Evolutionary conservation across 495 filamentous ascomycete species (phyloP).

Genomic region (Chaetomium tenue): DNA sequence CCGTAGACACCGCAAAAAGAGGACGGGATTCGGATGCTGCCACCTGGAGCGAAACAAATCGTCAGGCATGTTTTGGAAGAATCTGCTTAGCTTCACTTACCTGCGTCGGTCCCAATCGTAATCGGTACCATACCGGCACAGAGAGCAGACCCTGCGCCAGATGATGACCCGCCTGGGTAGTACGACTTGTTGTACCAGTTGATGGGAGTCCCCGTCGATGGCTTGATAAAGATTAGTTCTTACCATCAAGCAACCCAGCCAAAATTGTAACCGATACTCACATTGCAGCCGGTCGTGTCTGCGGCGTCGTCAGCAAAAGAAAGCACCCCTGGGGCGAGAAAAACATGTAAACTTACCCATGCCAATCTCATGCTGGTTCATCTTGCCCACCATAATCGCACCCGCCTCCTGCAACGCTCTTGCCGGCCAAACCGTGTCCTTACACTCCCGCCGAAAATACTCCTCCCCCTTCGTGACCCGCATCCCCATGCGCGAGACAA

Average conservation of each 20-base stretch:
- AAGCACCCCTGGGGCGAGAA: background rate
- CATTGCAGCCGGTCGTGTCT: conserved; percentile 47
- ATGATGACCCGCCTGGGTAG: conserved; percentile 87
- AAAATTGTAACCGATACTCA: background rate
- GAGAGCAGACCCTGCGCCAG: conserved; percentile 78
- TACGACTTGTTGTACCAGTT: conserved; percentile 80
- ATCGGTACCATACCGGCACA: conserved; percentile 75
- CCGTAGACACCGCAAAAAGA: conserved; percentile 86
- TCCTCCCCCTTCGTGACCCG: conserved; percentile 37
- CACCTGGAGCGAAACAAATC: conserved; percentile 41
- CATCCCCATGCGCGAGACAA: conserved; percentile 61
- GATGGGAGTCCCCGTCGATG: conserved; percentile 70
- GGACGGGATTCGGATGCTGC: conserved; percentile 77
- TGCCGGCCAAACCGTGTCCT: conserved; percentile 64
- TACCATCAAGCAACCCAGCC: background rate
- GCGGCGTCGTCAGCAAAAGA: background rate
- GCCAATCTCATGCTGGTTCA: conserved; percentile 90
- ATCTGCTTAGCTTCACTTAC: conserved; percentile 15
- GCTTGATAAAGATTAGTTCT: conserved; percentile 53
- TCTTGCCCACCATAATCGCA: conserved; percentile 79
- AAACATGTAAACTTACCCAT: conserved; percentile 26
- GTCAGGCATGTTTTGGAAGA: background rate
- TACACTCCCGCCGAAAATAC: conserved; percentile 36
- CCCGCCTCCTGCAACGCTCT: conserved; percentile 73
- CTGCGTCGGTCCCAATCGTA: conserved; percentile 80